These are phyloP conservation scores for Pleurostoma richardsiae DNA, from an alignment of 2,329 filamentous ascomycete genomes.

Conservation along the genomic window DNA sequence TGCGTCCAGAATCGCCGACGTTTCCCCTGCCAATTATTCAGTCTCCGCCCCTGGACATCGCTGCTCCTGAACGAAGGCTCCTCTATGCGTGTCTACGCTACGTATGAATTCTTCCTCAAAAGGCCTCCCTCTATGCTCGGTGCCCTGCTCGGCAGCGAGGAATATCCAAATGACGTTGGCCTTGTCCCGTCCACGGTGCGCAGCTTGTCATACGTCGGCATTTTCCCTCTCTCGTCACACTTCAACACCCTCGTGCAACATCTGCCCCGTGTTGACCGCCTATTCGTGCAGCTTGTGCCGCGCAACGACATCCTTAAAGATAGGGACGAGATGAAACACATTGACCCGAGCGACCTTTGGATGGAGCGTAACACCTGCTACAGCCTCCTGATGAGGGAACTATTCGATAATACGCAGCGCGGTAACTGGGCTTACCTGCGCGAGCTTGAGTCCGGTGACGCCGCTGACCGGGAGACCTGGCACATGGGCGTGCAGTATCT, in stretches of 20 bases:
- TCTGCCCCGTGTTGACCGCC: conserved; percentile 43
- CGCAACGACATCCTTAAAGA: conserved; percentile 27
- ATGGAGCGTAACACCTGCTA: conserved; percentile 49
- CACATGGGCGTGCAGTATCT: conserved; percentile 35
- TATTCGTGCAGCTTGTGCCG: conserved; percentile 48
- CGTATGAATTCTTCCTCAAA: conserved; percentile 66
- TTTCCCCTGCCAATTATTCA: conserved; percentile 40
- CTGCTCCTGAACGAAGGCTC: conserved; percentile 71
- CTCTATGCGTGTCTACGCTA: conserved; percentile 64
- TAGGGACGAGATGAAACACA: conserved; percentile 27
- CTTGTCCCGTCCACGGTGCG: conserved; percentile 36
- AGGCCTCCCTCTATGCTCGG: conserved; percentile 57
- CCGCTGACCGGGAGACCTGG: conserved; percentile 39
- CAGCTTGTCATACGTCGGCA: conserved; percentile 54
- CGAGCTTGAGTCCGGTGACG: conserved; percentile 46
- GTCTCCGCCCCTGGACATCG: conserved; percentile 58
- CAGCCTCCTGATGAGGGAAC: conserved; percentile 34
- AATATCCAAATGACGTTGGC: conserved; percentile 27
- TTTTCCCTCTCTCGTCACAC: conserved; percentile 63
- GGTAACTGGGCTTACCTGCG: conserved; percentile 36
- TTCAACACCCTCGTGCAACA: conserved; percentile 42
- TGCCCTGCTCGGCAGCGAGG: conserved; percentile 38
- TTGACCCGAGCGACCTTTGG: conserved; percentile 41
- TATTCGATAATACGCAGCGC: conserved; percentile 22
- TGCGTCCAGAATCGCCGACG: conserved; percentile 4